Evolutionary conservation across 495 filamentous ascomycete genomes (phyloP).

Genomic region (Trichoderma virens): DNA sequence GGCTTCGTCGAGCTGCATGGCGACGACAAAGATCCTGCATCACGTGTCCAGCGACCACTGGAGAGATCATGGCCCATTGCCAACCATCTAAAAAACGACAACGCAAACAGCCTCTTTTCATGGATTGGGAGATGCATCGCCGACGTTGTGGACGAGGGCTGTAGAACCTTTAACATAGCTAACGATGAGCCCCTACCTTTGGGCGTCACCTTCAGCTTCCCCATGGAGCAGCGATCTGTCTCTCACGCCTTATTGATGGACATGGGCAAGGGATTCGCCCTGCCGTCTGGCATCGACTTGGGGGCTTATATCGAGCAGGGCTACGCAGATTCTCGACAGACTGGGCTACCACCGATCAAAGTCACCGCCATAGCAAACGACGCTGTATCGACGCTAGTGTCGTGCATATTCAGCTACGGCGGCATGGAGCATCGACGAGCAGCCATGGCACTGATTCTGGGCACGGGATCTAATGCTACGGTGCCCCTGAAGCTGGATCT

Average conservation of each 20-base stretch:
- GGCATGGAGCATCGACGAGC: slow-evolving; percentile 36
- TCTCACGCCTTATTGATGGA: slow-evolving; percentile 72
- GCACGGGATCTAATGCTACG: slow-evolving; percentile 78
- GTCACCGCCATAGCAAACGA: slow-evolving; percentile 79
- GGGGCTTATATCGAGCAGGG: slow-evolving; percentile 58
- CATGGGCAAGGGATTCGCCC: slow-evolving; percentile 84
- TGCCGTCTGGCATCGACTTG: slow-evolving; percentile 64
- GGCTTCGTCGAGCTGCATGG: slow-evolving; percentile 67
- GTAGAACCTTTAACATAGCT: slow-evolving; percentile 23
- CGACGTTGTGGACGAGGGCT: slow-evolving; percentile 52
- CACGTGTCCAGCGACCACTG: slow-evolving; percentile 45
- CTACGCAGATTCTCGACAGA: slow-evolving; percentile 47
- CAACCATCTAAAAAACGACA: slow-evolving; percentile 69
- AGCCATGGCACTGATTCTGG: slow-evolving; percentile 73
- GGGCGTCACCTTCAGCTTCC: slow-evolving; percentile 83
- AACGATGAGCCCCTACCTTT: slow-evolving; percentile 49
- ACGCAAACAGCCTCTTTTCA: slow-evolving; percentile 64
- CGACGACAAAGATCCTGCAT: slow-evolving; percentile 14
- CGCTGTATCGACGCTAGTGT: slow-evolving; percentile 70
- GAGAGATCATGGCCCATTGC: slow-evolving; percentile 73
- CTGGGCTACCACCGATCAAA: slow-evolving; percentile 54
- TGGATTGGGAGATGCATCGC: slow-evolving; percentile 77
- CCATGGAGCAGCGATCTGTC: slow-evolving; percentile 70
- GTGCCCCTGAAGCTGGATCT: slow-evolving; percentile 59
- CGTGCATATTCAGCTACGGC: slow-evolving; percentile 57